Percentiles rank a stretch among this genome's conserved stretches.
Evolutionary conservation across 352 stramenopile species (phyloP).

Genomic region (Phytophthora sansomeana): DNA sequence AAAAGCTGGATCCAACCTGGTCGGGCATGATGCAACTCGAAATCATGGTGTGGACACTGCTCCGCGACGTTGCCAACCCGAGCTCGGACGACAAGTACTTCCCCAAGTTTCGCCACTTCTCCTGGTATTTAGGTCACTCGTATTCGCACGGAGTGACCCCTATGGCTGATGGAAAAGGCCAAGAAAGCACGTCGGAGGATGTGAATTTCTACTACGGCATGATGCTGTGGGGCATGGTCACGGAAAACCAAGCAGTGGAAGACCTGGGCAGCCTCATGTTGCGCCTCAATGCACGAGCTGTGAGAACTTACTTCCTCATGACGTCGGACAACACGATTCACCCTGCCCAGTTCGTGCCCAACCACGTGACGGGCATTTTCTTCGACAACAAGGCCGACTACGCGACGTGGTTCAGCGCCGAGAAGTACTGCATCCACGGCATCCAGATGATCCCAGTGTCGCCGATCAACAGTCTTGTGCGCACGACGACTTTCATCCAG

Average conservation of each 20-base stretch:
- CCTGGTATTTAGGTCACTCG: slow-evolving; percentile 79
- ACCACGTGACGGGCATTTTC: slow-evolving; percentile 75
- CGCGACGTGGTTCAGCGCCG: slow-evolving; percentile 79
- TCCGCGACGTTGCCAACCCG: slow-evolving; percentile 79
- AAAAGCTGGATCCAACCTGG: slow-evolving; percentile 71
- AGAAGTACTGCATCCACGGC: slow-evolving; percentile 82
- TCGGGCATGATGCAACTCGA: slow-evolving; percentile 61
- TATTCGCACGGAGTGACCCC: no score
- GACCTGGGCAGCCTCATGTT: slow-evolving; percentile 83
- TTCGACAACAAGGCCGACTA: slow-evolving; percentile 86
- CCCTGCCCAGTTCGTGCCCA: slow-evolving; percentile 54
- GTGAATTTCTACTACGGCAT: slow-evolving; percentile 87
- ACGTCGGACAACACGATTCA: slow-evolving; percentile 61
- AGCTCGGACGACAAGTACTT: slow-evolving; percentile 68
- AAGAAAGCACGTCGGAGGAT: slow-evolving; percentile 80
- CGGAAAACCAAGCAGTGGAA: slow-evolving; percentile 62
- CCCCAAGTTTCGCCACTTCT: slow-evolving; percentile 80
- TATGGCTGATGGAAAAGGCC: slow-evolving; percentile 75
- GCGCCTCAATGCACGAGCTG: slow-evolving; percentile 64
- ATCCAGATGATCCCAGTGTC: slow-evolving; percentile 86
- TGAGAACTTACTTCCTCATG: slow-evolving; percentile 77
- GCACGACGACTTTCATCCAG: slow-evolving; percentile 70
- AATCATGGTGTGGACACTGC: slow-evolving; percentile 63
- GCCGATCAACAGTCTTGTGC: slow-evolving; percentile 75
- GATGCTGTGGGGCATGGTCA: slow-evolving; percentile 77